Base-by-base conservation (phyloP, 2,329 filamentous ascomycete genomes). In the Blastomyces silverae region DNA sequence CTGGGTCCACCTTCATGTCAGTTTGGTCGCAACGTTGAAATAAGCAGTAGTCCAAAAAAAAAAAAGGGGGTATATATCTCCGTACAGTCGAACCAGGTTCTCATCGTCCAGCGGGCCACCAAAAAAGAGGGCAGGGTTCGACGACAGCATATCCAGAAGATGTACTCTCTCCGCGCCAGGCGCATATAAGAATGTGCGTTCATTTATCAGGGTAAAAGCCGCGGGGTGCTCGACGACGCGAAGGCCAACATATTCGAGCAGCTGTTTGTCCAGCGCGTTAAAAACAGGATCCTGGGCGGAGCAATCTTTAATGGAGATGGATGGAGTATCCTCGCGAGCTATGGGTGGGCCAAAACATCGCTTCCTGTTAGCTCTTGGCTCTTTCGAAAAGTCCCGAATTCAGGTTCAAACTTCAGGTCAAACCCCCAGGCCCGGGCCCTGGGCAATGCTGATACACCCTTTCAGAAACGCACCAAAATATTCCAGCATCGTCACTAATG, bases 261-360 rank as follows among this genome's bases (percentile, higher is more conserved):
- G 74, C 7, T 70, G 64, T 13, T 65, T 69, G 59, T 82, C 80
- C 22, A 79, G 70, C 0, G 66, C 50, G 65, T 79, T 81, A 70
- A 81, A 83, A n/a, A 85, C 83, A 0, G 87, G 80, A 28, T 79
- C 76, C 65, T 78, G 71, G 37, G 88, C 80, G 68, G 87, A 88
- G 0, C 75, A 72, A 46, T 74, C 78, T 70, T 86, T 83, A 0
- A 77, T 74, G 0, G 71, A 39, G 5, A 31, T 44, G 17, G 44
- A 46, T 37, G n/a, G 42, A n/a, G 31, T 53, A 61, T 60, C 31
- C 52, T 37, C 15, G 10, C 25, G 22, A 42, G 50, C 59, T 59
- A 53, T 44, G 42, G 31, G 8, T 22, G 17, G 31, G n/a, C n/a
- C 28, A 34, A 17, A 52, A 48, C 28, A 61, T 48, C 5, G 50